phyloP scores from a whole-genome alignment of 148 eudicot genomes.

The Diospyros lotus region DNA sequence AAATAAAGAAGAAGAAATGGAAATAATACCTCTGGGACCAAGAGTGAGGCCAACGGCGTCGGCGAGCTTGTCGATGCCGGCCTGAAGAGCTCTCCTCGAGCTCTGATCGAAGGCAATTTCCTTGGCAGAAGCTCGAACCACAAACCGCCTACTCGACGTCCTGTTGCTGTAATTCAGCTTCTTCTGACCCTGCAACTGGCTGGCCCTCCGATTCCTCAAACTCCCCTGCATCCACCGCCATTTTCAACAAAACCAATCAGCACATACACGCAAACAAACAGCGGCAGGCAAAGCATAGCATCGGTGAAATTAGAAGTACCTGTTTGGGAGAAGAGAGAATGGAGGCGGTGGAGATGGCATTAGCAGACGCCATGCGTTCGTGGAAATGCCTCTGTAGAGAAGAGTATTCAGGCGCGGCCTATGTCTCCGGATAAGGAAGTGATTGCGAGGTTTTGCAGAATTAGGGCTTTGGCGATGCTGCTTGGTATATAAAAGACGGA shows the following conservation, averaged over 20 bases:
- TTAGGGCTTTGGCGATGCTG: slow-evolving; percentile 13
- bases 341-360: slow-evolving; percentile 74
- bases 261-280: background rate
- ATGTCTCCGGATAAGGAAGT: slow-evolving; percentile 13
- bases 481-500: slow-evolving; percentile 8
- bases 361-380: slow-evolving; percentile 68
- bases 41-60: slow-evolving; percentile 94
- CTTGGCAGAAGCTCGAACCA: slow-evolving; percentile 75
- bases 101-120: slow-evolving; percentile 82
- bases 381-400: background rate
- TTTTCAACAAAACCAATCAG: slow-evolving; percentile 5
- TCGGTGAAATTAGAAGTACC: slow-evolving; percentile 18
- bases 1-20: too few relatives aligned
- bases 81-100: slow-evolving; percentile 78
- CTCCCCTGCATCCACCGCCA: slow-evolving; percentile 33
- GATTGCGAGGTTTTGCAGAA: background rate
- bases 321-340: slow-evolving; percentile 54
- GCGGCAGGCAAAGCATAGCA: background rate
- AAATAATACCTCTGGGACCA: slow-evolving; percentile 74
- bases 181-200: slow-evolving; percentile 54
- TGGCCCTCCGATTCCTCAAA: slow-evolving; percentile 43
- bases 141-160: slow-evolving; percentile 36
- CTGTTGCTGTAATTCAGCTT: slow-evolving; percentile 36
- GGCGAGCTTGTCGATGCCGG: slow-evolving; percentile 91
- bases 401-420: background rate